A percentile compares a stretch with the other conserved stretches of the same genome.
Evolutionary conservation across 371 early-diverging fungal genomes (phyloP).

Genomic region (Mortierella sp.): DNA sequence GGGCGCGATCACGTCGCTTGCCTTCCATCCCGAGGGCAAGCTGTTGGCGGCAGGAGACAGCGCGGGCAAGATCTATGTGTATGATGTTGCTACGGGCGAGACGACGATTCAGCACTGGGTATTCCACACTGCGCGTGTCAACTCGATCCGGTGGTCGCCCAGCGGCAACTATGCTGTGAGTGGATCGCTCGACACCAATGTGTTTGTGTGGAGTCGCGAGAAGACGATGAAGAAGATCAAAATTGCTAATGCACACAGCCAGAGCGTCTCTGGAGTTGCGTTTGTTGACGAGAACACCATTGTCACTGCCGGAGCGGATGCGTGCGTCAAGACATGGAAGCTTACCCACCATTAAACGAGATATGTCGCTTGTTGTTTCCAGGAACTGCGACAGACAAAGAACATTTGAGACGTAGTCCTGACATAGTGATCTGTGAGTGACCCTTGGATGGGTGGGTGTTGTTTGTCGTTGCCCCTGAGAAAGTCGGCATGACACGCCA

Average conservation of each 20-base stretch:
- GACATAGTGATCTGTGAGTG: too few species aligned
- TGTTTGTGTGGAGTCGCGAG: conserved; percentile 92
- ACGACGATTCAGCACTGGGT: conserved; percentile 84
- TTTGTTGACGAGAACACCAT: conserved; percentile 77
- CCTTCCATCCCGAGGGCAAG: conserved; percentile 79
- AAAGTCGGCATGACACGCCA: background rate
- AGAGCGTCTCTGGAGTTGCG: conserved; percentile 79
- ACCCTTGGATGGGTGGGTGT: too few species aligned
- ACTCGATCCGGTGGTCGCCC: conserved; percentile 82
- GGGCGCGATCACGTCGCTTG: conserved; percentile 81
- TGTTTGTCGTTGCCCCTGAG: background rate
- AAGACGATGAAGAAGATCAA: conserved; percentile 81
- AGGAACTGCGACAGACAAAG: too few species aligned
- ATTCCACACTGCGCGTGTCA: conserved; percentile 92
- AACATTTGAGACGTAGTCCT: too few species aligned
- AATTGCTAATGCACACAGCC: conserved; percentile 89
- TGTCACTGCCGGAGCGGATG: conserved; percentile 88
- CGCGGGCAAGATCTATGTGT: conserved; percentile 85
- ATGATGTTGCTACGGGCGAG: conserved; percentile 70
- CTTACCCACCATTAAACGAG: conserved; percentile 55
- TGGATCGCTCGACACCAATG: conserved; percentile 89
- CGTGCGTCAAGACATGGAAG: conserved; percentile 83
- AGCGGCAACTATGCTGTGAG: conserved; percentile 85
- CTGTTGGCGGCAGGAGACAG: conserved; percentile 89
- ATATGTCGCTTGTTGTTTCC: too few species aligned